Evolutionary conservation across 441 rosid genomes (phyloP), one percentile per base, ranked within the genome.

Genomic region (Viola pubescens): DNA sequence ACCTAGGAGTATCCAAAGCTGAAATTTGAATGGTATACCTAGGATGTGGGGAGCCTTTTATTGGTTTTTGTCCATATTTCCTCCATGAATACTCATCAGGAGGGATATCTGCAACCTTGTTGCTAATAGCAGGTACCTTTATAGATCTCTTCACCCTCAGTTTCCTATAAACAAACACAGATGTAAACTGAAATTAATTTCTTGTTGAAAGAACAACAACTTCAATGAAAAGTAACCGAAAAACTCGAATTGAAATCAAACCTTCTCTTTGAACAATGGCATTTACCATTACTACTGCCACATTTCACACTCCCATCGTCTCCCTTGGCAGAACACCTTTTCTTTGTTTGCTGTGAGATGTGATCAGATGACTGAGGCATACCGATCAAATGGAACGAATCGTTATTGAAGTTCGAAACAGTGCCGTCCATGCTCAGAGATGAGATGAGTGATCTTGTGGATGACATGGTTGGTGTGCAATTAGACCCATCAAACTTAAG

Each of bases 251-350:
- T 11, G 48, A 41, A 39, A 38, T 43, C 48, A 12, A 37, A 85
- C 91, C 91, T 81, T 73, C 80, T 85, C 81, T 81, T 85, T 4
- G 91, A 79, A 74, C 88, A 82, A 64, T 85, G 88, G 43, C 91
- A 85, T 75, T 81, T 77, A 41, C 80, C 70, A 26, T 60, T 70
- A 50, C 69, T 70, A 50, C 69, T 75, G 43, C 73, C 81, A 58
- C 91, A 85, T 71, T 85, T 85, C 46, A 71, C 69, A 69, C 70
- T 79, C 61, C 85, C 87, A 63, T 77, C 85, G 58, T 82, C 85
- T 66, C 83, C 85, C 62, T 74, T 73, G n/a, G 66, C 82, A n/a
- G 78, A 69, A 63, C 86, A 85, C 73, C 74, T 82, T 75, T 72
- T 79, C 79, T 77, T 79, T 51, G 68, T 70, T 39, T 67, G 78